Base-by-base conservation (phyloP, 2,329 filamentous ascomycete genomes). In the Cercospora nicotianae region DNA sequence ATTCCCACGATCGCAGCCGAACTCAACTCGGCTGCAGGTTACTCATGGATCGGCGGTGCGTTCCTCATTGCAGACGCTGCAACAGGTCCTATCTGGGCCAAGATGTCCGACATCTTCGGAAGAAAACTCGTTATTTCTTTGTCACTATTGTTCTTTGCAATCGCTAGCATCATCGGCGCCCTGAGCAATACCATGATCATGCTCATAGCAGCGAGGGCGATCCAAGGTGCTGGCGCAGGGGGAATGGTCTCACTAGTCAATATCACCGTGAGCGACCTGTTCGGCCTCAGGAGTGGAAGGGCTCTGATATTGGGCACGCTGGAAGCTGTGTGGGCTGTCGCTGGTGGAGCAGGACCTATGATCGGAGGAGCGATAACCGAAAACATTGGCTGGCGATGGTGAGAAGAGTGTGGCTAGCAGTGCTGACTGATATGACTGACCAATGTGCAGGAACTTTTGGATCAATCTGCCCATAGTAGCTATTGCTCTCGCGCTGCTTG, bases 41-140 rank as follows among this genome's bases (percentile, higher is more conserved):
- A 93, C 78, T 94, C 93, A 9, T 94, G 91, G 91, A 90, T 94
- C 68, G 91, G 91, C 0, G 88, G 86, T 28, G 87, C 91, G 0
- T 94, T 90, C 77, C 81, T 93, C 4, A 85, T 93, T 13, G 89
- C 88, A 12, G 88, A 87, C 73, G 88, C 90, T 0, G 88, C 90
- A 0, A 84, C 84, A 1, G 87, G 86, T 0, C 90, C 90, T 0
- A 85, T 90, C 13, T 93, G 91, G 91, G 90, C 89, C 3, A 86
- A 86, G 62, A 72, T 86, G 1, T 83, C 81, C 2, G 85, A 87
- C 70, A 87, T 87, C 31, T 87, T 84, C 82, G 85, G 85, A 16
- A 81, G 86, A 2, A 87, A 87, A 70, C 78, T 81, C 3, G 84
- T 86, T 57, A 73, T 87, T 3, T 75, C 87, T 13, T 70, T 77